Percentiles rank a stretch among this genome's conserved stretches.
Conservation (phyloP, 2,329 filamentous ascomycete genomes). For the Venturia asperata region DNA sequence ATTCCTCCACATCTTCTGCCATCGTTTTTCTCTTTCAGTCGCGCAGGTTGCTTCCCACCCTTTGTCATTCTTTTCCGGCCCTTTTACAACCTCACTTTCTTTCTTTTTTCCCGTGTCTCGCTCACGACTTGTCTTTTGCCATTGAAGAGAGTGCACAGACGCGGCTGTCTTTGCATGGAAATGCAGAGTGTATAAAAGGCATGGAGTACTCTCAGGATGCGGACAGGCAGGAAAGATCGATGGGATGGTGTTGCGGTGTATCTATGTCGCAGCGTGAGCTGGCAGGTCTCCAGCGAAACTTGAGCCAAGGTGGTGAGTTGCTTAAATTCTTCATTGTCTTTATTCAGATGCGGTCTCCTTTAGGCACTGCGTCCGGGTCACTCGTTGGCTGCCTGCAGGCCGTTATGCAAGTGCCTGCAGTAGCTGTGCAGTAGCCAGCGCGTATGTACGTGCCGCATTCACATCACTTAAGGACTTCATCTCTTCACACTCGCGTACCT, state of each 20-base stretch:
- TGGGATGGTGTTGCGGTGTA: conserved; percentile 5
- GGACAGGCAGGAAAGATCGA: background rate
- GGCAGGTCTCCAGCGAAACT: background rate
- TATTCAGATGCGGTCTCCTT: background rate
- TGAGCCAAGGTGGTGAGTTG: background rate
- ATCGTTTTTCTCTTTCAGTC: background rate
- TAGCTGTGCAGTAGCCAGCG: conserved; percentile 6
- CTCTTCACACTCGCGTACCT: background rate
- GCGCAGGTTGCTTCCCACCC: conserved; percentile 7
- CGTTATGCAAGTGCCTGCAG: background rate
- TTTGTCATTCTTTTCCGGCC: conserved; percentile 12
- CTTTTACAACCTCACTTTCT: background rate
- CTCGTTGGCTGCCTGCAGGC: background rate
- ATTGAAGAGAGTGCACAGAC: background rate
- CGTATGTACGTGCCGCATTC: conserved; percentile 6
- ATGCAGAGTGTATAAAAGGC: background rate
- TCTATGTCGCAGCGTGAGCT: conserved; percentile 2
- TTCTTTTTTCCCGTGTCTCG: background rate
- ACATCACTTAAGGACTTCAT: background rate
- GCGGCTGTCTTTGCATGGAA: background rate
- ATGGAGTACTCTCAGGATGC: conserved; percentile 2
- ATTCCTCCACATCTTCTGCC: background rate
- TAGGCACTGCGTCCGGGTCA: background rate
- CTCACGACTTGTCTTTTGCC: background rate
- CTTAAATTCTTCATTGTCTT: background rate